These are phyloP conservation scores for Globisporangium iwayamae DNA, from an alignment of 352 stramenopile species.

Conservation along the genomic window DNA sequence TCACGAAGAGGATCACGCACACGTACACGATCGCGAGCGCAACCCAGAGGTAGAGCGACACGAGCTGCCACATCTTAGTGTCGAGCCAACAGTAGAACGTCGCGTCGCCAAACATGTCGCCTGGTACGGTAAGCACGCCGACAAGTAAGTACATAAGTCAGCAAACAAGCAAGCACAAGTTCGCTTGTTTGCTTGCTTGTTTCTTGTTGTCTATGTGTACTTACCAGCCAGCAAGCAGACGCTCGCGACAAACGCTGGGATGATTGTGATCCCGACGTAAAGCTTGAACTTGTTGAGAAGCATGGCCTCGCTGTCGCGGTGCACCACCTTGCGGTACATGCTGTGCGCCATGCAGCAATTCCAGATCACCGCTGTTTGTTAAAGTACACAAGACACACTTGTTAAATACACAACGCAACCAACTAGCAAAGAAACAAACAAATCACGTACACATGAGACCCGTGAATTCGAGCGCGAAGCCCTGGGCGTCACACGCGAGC, in stretches of 20 bases:
- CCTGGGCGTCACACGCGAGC: constrained; percentile 46
- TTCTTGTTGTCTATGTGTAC: background rate
- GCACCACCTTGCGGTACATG: constrained; percentile 67
- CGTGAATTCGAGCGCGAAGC: constrained; percentile 44
- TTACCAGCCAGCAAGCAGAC: constrained; percentile 34
- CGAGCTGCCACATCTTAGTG: constrained; percentile 43
- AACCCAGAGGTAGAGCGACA: constrained; percentile 66
- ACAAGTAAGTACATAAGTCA: background rate
- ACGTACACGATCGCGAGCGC: constrained; percentile 63
- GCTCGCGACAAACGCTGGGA: constrained; percentile 37
- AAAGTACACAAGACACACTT: too few species aligned
- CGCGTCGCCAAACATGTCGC: constrained; percentile 31
- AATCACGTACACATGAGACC: constrained; percentile 44
- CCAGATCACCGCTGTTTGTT: constrained; percentile 47
- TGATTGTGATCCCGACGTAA: constrained; percentile 47
- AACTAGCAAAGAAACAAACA: background rate
- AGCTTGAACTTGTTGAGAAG: constrained; percentile 58
- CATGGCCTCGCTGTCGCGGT: constrained; percentile 56
- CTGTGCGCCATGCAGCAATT: constrained; percentile 70
- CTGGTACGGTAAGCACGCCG: constrained; percentile 3
- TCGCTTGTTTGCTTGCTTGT: constrained; percentile 1
- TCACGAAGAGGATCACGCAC: constrained; percentile 57
- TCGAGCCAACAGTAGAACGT: constrained; percentile 80
- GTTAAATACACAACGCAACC: too few species aligned
- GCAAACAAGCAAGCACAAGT: background rate